Evolutionary conservation across 1,284 basidiomycete genomes (phyloP).

Genomic region (Xerocomus cyaneibrunnescens): DNA sequence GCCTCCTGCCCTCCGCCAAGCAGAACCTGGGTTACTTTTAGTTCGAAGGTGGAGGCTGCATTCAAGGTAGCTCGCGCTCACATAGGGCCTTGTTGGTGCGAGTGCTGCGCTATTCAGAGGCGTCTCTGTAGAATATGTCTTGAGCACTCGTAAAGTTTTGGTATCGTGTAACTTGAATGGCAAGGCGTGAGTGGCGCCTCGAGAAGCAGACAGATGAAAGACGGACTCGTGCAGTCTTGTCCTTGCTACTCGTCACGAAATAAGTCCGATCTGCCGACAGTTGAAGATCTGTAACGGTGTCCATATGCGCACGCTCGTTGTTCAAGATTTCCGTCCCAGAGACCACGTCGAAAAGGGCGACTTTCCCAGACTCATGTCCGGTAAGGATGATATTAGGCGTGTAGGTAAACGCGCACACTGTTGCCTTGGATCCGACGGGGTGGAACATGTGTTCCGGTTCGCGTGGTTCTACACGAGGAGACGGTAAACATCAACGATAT

Average conservation of each 20-base stretch:
- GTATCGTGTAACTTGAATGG: slow-evolving; percentile 80
- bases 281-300: slow-evolving; percentile 91
- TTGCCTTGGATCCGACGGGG: slow-evolving; percentile 92
- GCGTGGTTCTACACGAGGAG: slow-evolving; percentile 55
- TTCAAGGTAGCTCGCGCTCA: slow-evolving; percentile 35
- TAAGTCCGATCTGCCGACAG: slow-evolving; percentile 89
- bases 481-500: slow-evolving; percentile 2
- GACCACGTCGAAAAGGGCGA: slow-evolving; percentile 87
- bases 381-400: slow-evolving; percentile 84
- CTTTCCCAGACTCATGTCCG: slow-evolving; percentile 94
- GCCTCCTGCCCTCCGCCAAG: slow-evolving; percentile 98
- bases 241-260: slow-evolving; percentile 95
- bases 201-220: neutral
- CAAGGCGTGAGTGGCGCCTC: neutral
- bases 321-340: slow-evolving; percentile 81
- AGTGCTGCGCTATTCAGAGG: slow-evolving; percentile 95
- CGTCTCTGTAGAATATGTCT: slow-evolving; percentile 92
- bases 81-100: slow-evolving; percentile 84
- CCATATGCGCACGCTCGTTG: slow-evolving; percentile 84
- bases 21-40: slow-evolving; percentile 56
- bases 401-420: slow-evolving; percentile 90
- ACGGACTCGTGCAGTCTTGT: slow-evolving; percentile 90
- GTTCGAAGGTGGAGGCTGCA: neutral
- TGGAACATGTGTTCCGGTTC: slow-evolving; percentile 81
- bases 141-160: slow-evolving; percentile 86